A percentile compares a stretch with the other conserved stretches of the same genome.
Conservation (phyloP, 148 eudicot species). For the Vaccinium myrtillus region DNA sequence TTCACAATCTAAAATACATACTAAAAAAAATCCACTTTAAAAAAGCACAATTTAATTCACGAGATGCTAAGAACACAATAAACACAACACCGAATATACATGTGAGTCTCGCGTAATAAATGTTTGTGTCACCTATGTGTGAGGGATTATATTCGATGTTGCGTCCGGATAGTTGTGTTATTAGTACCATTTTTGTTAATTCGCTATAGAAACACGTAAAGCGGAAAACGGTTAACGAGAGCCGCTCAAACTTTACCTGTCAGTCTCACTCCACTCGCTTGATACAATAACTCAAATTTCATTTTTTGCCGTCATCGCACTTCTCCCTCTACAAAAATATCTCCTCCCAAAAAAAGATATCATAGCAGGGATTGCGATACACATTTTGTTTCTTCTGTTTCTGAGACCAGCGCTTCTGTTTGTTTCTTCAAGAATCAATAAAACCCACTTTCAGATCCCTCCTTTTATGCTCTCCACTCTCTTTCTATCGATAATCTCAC, state of each 20-base stretch:
- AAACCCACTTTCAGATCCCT: constrained; percentile 15
- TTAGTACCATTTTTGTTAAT: no score
- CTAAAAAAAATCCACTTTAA: no score
- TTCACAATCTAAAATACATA: no score
- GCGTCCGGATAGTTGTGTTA: no score
- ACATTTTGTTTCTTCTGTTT: not conserved
- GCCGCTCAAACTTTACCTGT: not conserved
- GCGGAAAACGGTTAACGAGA: not conserved
- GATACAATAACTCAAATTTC: not conserved
- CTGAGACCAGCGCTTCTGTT: constrained; percentile 1
- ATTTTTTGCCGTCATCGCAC: not conserved
- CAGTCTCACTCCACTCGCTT: not conserved
- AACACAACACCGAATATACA: no score
- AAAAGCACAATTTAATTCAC: no score
- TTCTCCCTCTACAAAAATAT: not conserved
- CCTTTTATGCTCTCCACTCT: not conserved
- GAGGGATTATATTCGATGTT: no score
- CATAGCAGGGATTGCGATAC: constrained; percentile 3
- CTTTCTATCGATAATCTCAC: constrained; percentile 12
- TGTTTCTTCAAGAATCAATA: constrained; percentile 11
- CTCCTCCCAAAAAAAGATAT: constrained; percentile 14
- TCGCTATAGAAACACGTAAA: not conserved
- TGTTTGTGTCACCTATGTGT: no score
- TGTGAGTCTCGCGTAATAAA: no score
- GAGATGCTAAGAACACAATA: no score